These are phyloP conservation scores for Solanum habrochaites DNA, from an alignment of 257 asterid genomes.

Conservation along the genomic window DNA sequence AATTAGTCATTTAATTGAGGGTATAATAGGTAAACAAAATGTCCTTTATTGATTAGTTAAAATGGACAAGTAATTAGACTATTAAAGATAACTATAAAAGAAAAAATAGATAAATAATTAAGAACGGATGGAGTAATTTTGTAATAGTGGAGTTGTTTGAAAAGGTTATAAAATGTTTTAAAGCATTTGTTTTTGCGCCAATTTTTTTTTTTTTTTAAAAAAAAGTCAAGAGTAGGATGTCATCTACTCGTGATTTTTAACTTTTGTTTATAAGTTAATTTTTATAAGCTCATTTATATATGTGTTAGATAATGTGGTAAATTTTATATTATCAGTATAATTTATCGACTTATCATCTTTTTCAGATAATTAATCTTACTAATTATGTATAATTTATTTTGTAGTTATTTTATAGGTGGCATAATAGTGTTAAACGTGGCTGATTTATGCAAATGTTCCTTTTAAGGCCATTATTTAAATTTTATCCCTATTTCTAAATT, in stretches of 20 bases:
- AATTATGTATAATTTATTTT: not conserved
- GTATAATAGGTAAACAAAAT: no score
- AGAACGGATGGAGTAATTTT: fast-evolving
- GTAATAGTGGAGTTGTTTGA: not conserved
- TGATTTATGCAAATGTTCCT: not conserved
- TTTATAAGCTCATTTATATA: not conserved
- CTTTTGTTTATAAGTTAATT: no score
- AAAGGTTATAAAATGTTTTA: not conserved
- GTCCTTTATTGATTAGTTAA: no score
- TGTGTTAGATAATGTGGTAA: not conserved
- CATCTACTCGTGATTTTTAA: not conserved
- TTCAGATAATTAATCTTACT: not conserved
- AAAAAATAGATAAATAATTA: no score
- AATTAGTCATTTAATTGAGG: no score
- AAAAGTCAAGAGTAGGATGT: not conserved
- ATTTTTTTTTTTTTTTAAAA: no score
- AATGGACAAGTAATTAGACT: no score
- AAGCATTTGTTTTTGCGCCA: not conserved
- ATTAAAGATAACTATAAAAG: no score
- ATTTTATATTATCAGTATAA: not conserved
- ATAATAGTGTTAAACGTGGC: not conserved
- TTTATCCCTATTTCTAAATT: not conserved
- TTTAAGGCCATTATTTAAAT: not conserved
- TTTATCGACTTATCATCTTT: not conserved
- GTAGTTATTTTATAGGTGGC: not conserved